Conservation (phyloP, 352 stramenopile genomes). For the Detonula confervacea region DNA sequence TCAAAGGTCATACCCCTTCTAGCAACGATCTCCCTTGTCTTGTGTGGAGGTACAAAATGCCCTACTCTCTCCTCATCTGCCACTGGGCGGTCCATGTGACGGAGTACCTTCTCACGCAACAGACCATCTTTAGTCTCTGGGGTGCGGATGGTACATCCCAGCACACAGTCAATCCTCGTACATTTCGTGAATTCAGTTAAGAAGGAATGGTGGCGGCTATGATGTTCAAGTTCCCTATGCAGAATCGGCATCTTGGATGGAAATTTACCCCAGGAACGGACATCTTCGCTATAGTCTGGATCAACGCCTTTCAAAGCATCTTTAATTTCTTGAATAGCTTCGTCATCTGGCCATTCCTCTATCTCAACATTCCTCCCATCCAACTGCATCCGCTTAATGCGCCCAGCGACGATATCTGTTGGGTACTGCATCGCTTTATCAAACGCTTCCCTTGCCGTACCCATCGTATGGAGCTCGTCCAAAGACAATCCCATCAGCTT, state of each 20-base stretch:
- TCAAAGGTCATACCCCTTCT: neutral
- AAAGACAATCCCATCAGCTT: neutral
- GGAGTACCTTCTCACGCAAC: neutral
- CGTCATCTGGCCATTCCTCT: neutral
- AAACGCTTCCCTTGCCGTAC: neutral
- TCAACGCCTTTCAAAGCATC: neutral
- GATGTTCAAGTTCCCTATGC: neutral
- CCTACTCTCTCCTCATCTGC: neutral
- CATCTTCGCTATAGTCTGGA: neutral
- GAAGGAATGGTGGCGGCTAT: neutral
- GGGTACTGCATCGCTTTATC: neutral
- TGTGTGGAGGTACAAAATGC: constrained; percentile 7
- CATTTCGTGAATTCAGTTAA: constrained; percentile 3
- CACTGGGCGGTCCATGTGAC: constrained; percentile 2
- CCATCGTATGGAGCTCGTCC: neutral
- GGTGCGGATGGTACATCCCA: neutral
- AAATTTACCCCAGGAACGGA: constrained; percentile 1
- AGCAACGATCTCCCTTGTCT: neutral
- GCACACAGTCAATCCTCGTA: neutral
- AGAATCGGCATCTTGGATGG: neutral
- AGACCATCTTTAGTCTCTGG: neutral
- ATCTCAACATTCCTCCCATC: neutral
- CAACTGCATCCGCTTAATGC: neutral
- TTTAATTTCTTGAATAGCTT: neutral
- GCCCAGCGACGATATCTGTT: neutral